Conservation (phyloP, 1,284 basidiomycete genomes). For the Ganoderma sp. region DNA sequence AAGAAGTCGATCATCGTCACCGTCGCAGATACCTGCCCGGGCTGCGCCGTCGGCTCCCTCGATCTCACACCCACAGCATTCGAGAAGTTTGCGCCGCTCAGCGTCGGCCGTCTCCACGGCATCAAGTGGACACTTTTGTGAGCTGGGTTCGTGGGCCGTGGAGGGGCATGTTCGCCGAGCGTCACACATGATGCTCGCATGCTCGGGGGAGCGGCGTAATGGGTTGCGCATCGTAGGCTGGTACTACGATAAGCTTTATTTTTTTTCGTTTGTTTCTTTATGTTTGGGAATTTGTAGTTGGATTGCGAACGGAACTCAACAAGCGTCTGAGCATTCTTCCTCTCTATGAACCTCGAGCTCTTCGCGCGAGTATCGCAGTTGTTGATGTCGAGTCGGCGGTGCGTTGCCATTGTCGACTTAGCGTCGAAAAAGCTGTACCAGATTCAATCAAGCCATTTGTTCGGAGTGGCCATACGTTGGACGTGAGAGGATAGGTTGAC, state of each 20-base stretch:
- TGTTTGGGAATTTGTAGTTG: background rate
- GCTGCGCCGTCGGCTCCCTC: conserved; percentile 46
- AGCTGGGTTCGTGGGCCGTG: background rate
- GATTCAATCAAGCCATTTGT: too few relatives aligned
- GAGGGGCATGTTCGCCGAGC: background rate
- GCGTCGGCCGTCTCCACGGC: conserved; percentile 33
- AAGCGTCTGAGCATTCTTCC: too few relatives aligned
- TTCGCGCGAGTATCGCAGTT: too few relatives aligned
- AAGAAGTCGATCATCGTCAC: conserved; percentile 40
- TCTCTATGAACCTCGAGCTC: too few relatives aligned
- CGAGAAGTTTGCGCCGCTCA: conserved; percentile 43
- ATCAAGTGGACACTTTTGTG: conserved; percentile 31
- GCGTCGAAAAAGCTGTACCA: too few relatives aligned
- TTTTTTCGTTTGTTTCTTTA: background rate
- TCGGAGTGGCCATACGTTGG: too few relatives aligned
- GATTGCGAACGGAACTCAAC: background rate
- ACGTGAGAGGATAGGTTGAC: too few relatives aligned
- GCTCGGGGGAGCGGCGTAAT: background rate
- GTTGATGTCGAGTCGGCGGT: too few relatives aligned
- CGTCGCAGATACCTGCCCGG: conserved; percentile 51
- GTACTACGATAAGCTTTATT: background rate
- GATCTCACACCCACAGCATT: conserved; percentile 52
- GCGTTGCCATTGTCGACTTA: too few relatives aligned
- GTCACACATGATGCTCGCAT: too few relatives aligned
- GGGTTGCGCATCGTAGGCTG: background rate